phyloP scores from a whole-genome alignment of 768 basidiomycete genomes.

The Podaxis sp. region DNA sequence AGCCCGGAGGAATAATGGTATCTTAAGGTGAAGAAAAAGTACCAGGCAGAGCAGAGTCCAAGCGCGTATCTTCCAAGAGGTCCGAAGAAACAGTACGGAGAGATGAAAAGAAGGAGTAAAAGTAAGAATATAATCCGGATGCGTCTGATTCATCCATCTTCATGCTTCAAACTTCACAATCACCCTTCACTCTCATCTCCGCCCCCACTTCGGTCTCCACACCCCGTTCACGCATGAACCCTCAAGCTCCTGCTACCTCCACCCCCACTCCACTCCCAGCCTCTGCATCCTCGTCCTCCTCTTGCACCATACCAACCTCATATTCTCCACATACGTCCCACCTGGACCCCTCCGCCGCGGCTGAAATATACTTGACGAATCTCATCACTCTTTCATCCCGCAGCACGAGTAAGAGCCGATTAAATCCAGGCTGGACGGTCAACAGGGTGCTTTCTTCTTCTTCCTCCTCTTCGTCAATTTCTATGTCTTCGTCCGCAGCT shows the following conservation, averaged over 20 bases:
- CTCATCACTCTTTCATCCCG: slow-evolving; percentile 92
- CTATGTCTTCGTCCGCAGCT: slow-evolving; percentile 22
- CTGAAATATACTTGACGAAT: slow-evolving; percentile 94
- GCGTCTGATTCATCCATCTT: no score
- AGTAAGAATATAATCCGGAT: no score
- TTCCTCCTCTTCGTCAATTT: slow-evolving; percentile 54
- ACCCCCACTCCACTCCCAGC: slow-evolving; percentile 8
- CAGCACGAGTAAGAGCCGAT: slow-evolving; percentile 83
- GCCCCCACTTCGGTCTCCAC: no score
- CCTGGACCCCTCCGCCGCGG: slow-evolving; percentile 83
- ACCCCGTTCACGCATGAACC: not conserved
- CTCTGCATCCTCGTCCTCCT: slow-evolving; percentile 50
- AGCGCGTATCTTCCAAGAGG: no score
- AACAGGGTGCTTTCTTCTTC: slow-evolving; percentile 81
- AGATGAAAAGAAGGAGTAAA: no score
- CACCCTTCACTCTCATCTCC: no score
- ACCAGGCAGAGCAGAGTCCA: no score
- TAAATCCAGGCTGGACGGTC: slow-evolving; percentile 88
- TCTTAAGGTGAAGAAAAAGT: no score
- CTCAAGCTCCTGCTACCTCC: not conserved
- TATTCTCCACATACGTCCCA: slow-evolving; percentile 96
- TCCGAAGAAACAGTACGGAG: no score
- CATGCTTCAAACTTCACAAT: no score
- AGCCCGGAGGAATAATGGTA: no score
- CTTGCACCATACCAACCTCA: slow-evolving; percentile 80